phyloP scores from a whole-genome alignment of 768 basidiomycete species.

The Rhodotorula taiwanensis region DNA sequence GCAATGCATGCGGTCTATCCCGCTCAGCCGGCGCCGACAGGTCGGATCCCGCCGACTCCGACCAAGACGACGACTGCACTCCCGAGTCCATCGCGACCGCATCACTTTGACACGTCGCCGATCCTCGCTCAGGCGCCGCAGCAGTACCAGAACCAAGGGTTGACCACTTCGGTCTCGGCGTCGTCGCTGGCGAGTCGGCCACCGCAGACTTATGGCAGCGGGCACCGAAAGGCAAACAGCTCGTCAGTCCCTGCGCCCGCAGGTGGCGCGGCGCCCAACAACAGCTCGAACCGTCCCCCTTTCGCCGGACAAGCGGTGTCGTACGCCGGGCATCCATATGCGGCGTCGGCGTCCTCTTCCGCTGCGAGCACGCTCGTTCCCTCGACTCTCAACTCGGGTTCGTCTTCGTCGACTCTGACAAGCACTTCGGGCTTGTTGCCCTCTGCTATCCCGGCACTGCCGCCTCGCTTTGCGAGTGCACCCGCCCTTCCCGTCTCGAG shows the following conservation, averaged over 20 bases:
- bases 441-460: background rate
- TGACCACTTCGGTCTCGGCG: constrained; percentile 1
- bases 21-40: background rate
- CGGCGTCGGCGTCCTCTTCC: constrained; percentile 3
- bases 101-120: too few species aligned
- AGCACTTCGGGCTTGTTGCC: background rate
- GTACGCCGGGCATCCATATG: constrained; percentile 28
- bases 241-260: background rate
- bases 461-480: background rate
- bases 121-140: too few species aligned
- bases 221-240: constrained; percentile 20
- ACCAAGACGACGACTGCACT: background rate
- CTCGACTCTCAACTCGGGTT: background rate
- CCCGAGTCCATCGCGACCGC: too few species aligned
- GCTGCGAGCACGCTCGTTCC: constrained; percentile 2
- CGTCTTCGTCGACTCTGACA: background rate
- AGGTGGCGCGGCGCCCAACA: too few species aligned
- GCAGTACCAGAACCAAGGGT: background rate
- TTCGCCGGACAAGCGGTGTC: constrained; percentile 2
- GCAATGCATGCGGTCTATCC: background rate
- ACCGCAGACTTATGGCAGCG: background rate
- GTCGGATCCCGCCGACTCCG: background rate
- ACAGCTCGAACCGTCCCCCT: too few species aligned
- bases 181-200: constrained; percentile 1
- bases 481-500: background rate